Evolutionary conservation across 23 red algal genomes (phyloP), one percentile per base, ranked within the genome.

Genomic region (Agarophyton chilense): DNA sequence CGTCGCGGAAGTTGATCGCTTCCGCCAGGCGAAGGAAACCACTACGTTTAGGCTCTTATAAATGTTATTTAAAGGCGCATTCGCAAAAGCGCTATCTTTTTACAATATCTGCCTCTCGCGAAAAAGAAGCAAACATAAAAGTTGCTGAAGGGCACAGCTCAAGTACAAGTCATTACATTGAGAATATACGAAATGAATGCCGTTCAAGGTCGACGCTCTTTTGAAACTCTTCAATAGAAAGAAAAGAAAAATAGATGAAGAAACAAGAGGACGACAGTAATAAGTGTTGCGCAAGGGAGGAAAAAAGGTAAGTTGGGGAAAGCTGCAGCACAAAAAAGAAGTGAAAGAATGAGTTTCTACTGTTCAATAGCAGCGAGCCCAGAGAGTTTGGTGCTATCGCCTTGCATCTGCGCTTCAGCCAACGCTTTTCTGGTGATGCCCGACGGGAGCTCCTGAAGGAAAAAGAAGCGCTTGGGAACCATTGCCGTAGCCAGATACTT

Each of bases 401-500:
- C 74, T 35, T 49, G 67, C 33, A 80, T 67, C 32, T 81, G 42
- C 12, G 86, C 75, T 44, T 90, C 86, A 25, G 86, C 86, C 2
- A 94, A 66, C 45, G 75, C 92, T 79, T 64, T 79, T 40, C 92
- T 39, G 18, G 79, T 94, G 55, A 90, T 83, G 44, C 81, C 92
- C 12, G 82, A 47, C 21, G 92, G 92, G 28, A 94, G 72, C 9
- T 71, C 77, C 36, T 84, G 63, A 2, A 93, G 24, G 64, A 93
- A 77, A 63, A 86, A 86, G 51, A 93, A 85, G 34, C 90, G 57
- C 42, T 85, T 83, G 6, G 90, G 90, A 21, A 83, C 77, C 63
- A 84, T 83, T 17, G 90, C 90, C 21, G 64, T 84, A 25, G 78
- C 54, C 65, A 93, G 55, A 77, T 85, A 71, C 80, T 85, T 83